phyloP scores from a whole-genome alignment of 202 grass and related monocot genomes.

The Bolboschoenoplectus hybrid region DNA sequence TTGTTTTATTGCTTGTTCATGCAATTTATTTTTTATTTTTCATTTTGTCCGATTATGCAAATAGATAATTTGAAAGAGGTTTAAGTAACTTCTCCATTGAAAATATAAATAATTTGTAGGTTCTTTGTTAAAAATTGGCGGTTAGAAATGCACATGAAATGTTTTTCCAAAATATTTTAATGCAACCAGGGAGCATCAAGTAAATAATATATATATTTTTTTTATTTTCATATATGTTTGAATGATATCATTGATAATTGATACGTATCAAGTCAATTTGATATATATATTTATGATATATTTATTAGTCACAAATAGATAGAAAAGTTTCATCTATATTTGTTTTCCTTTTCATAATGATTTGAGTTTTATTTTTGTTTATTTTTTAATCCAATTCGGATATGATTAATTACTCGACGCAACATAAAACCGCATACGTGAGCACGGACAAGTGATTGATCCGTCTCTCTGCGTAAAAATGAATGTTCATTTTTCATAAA shows the following conservation, averaged over 20 bases:
- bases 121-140: background rate
- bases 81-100: background rate
- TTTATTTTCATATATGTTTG: background rate
- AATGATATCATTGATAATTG: background rate
- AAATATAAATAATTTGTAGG: background rate
- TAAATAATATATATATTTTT: background rate
- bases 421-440: background rate
- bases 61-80: background rate
- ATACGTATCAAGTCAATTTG: background rate
- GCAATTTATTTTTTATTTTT: background rate
- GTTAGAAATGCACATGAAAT: constrained; percentile 6
- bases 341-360: background rate
- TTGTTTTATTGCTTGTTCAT: background rate
- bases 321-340: background rate
- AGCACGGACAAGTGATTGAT: too few species aligned
- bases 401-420: background rate
- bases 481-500: too few species aligned
- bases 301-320: background rate
- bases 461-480: too few species aligned
- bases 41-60: constrained; percentile 1
- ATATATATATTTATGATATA: background rate
- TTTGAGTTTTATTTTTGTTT: background rate
- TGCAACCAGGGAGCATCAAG: background rate
- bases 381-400: background rate
- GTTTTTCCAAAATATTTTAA: background rate